phyloP scores from a whole-genome alignment of 2,329 filamentous ascomycete species.

The Hypoxylon sp. region DNA sequence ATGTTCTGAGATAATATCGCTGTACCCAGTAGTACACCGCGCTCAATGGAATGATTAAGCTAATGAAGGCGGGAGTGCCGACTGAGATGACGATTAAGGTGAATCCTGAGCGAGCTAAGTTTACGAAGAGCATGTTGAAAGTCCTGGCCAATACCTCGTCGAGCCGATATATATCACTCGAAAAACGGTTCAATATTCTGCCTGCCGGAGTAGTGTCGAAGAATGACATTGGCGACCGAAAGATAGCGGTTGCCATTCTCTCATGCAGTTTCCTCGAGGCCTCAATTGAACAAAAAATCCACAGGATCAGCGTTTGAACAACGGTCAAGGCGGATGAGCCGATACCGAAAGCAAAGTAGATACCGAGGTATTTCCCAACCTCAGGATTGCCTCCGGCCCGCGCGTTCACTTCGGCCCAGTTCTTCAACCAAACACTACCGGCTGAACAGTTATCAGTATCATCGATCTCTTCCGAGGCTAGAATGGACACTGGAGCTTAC shows the following conservation, averaged over 20 bases:
- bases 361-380: conserved; percentile 90
- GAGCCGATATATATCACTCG: conserved; percentile 85
- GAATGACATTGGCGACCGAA: conserved; percentile 98
- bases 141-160: conserved; percentile 95
- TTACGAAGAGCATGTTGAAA: conserved; percentile 96
- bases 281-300: conserved; percentile 99
- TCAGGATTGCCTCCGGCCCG: conserved; percentile 76
- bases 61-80: conserved; percentile 83
- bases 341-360: conserved; percentile 96
- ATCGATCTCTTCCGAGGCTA: conserved; percentile 39
- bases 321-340: conserved; percentile 89
- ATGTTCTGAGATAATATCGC: conserved; percentile 96
- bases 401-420: conserved; percentile 88
- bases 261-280: conserved; percentile 97
- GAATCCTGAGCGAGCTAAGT: conserved; percentile 81
- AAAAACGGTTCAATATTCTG: conserved; percentile 97
- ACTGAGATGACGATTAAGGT: conserved; percentile 89
- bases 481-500: conserved; percentile 60
- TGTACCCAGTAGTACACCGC: conserved; percentile 93
- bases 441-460: conserved; percentile 59
- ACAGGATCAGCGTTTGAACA: conserved; percentile 91
- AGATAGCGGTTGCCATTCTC: conserved; percentile 96
- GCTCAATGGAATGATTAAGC: conserved; percentile 84
- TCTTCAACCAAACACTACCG: conserved; percentile 92
- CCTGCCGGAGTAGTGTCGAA: conserved; percentile 97